Base-by-base conservation (phyloP, 169 alveolate genomes). In the Theileria parva region DNA sequence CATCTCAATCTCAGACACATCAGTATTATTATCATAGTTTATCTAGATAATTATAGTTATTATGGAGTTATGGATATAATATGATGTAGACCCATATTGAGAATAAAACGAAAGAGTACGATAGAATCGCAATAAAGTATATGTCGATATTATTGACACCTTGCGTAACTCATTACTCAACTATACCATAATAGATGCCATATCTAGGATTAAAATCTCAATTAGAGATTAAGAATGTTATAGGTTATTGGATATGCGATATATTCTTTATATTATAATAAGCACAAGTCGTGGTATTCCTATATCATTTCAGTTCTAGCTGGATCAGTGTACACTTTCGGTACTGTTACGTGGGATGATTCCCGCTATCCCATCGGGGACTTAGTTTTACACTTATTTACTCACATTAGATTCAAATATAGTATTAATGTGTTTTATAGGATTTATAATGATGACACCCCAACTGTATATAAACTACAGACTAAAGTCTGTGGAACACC, bases 401-500 rank as follows among this genome's bases (percentile, higher is more conserved):
- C 13, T 37, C 8, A 37, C 8, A 37, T 8, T 37, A 37, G 53
- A 44, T 44, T 11, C 8, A 44, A 44, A 4, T 44, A 44, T 44
- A 17, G 66, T 0, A 57, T 19, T 13, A 57, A 57, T 21, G 32
- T 57, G 32, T 25, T n/a, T 53, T 53, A 9, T 91, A 79, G 98
- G 98, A 13, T 97, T 97, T 86, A 94, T 96, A 65, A 94, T 95
- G 95, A 95, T 97, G 98, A 97, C 99, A 15, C 99, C 99, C 44
- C 98, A 98, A 92, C 92, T 98, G 48, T 98, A 97, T 91, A 97
- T 98, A 70, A 98, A 98, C 93, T 98, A 98, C 91, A 96, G 96
- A 91, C 92, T 98, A 67, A 93, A 97, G 88, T 96, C 99, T 0
- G 99, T 98, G 5, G 99, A 98, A 78, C 99, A 98, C 81, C 91